Evolutionary conservation across 768 basidiomycete genomes (phyloP).

Genomic region (Hortiboletus flavorubellus): DNA sequence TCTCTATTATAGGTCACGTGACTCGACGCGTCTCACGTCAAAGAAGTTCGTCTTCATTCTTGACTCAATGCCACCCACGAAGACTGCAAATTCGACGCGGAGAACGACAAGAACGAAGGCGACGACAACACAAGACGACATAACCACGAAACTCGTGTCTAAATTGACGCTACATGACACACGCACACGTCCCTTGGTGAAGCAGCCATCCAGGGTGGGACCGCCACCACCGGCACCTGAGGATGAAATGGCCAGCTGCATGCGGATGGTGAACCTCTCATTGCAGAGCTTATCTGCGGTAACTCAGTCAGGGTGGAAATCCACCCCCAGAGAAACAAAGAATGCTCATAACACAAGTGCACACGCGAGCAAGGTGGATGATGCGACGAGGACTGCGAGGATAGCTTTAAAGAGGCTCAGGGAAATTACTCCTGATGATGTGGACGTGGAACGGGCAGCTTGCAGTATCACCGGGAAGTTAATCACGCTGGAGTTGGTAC

Average conservation of each 20-base stretch:
- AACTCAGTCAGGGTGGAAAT: slow-evolving; percentile 62
- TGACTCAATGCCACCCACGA: slow-evolving; percentile 12
- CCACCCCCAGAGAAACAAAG: slow-evolving; percentile 25
- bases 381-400: slow-evolving; percentile 34
- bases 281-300: slow-evolving; percentile 54
- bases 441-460: slow-evolving; percentile 75
- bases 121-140: not conserved
- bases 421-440: slow-evolving; percentile 38
- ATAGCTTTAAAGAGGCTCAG: slow-evolving; percentile 49
- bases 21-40: slow-evolving; percentile 7
- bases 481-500: slow-evolving; percentile 65
- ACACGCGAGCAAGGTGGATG: slow-evolving; percentile 34
- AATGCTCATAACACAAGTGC: slow-evolving; percentile 19
- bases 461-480: slow-evolving; percentile 65
- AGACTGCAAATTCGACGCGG: not conserved
- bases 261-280: slow-evolving; percentile 62
- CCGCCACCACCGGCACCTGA: slow-evolving; percentile 22
- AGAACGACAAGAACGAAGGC: slow-evolving; percentile 15
- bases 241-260: slow-evolving; percentile 43
- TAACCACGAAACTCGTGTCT: slow-evolving; percentile 21
- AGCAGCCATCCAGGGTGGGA: slow-evolving; percentile 15
- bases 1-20: slow-evolving; percentile 7
- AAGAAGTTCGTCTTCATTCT: too few species aligned
- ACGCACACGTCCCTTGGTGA: slow-evolving; percentile 24
- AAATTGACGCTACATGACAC: slow-evolving; percentile 27